Percentiles rank a stretch among this genome's conserved stretches.
phyloP scores from a whole-genome alignment of 306 rosid genomes.

The Quercus parvula region DNA sequence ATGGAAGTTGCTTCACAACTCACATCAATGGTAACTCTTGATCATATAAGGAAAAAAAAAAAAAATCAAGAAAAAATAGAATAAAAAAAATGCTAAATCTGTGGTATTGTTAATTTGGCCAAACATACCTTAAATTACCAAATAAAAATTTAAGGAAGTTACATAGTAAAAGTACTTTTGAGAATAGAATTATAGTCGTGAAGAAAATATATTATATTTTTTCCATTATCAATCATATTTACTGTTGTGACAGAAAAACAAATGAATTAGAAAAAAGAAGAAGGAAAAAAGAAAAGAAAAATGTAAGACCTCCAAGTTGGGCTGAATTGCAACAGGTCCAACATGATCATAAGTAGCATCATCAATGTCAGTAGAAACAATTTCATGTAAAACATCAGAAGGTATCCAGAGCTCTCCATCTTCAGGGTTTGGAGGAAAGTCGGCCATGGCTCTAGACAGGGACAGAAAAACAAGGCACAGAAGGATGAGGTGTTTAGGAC shows the following conservation, averaged over 20 bases:
- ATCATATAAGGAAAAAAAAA: neutral
- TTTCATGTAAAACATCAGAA: conserved; percentile 19
- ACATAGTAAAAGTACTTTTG: too few relatives aligned
- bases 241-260: neutral
- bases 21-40: neutral
- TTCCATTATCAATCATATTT: neutral
- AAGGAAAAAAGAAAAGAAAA: neutral
- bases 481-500: neutral
- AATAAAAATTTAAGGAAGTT: neutral
- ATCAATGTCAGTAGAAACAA: neutral
- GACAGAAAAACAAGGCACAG: neutral
- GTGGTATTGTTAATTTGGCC: neutral
- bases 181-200: too few relatives aligned
- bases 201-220: too few relatives aligned
- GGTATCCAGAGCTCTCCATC: conserved; percentile 25
- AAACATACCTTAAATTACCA: neutral
- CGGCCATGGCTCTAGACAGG: conserved; percentile 3
- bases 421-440: conserved; percentile 18
- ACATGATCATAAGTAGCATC: too few relatives aligned
- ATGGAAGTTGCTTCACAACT: neutral
- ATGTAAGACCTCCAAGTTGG: neutral
- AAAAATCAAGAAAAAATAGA: neutral
- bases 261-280: neutral
- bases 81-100: neutral
- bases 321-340: neutral